Evolutionary conservation across 257 asterid species (phyloP).

Genomic region (Rehmannia glutinosa): DNA sequence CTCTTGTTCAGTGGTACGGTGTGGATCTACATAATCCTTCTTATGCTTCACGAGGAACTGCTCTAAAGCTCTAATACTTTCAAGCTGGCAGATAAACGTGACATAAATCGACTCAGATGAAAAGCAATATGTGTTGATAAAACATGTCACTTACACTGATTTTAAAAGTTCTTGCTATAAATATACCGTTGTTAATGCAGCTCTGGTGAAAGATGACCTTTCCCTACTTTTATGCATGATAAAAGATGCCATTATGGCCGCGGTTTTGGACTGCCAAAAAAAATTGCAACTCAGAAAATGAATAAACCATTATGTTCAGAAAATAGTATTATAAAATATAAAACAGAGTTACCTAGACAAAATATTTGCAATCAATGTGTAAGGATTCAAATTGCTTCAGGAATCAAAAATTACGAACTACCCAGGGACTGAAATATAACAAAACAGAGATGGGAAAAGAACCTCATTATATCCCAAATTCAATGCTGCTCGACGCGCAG

Average conservation of each 20-base stretch:
- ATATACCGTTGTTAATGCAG: conserved; percentile 72
- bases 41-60: conserved; percentile 80
- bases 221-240: conserved; percentile 68
- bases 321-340: not conserved
- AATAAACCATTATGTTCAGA: not conserved
- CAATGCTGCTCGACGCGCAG: conserved; percentile 67
- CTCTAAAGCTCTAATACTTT: conserved; percentile 67
- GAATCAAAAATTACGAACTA: not conserved
- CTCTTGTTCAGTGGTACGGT: conserved; percentile 85
- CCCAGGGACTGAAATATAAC: not conserved
- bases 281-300: conserved; percentile 14
- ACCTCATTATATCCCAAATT: conserved; percentile 77
- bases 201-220: conserved; percentile 65
- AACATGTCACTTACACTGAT: not conserved
- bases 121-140: not conserved
- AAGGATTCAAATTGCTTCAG: not conserved
- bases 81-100: conserved; percentile 45
- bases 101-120: not conserved
- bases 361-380: not conserved
- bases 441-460: not conserved
- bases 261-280: conserved; percentile 65
- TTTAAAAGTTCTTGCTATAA: not conserved
- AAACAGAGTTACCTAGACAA: not conserved
- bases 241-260: conserved; percentile 72
- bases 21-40: conserved; percentile 81